Percentiles rank a stretch among this genome's conserved stretches.
Evolutionary conservation across 129 eudicot species (phyloP).

Genomic region (Flaveria brownii): DNA sequence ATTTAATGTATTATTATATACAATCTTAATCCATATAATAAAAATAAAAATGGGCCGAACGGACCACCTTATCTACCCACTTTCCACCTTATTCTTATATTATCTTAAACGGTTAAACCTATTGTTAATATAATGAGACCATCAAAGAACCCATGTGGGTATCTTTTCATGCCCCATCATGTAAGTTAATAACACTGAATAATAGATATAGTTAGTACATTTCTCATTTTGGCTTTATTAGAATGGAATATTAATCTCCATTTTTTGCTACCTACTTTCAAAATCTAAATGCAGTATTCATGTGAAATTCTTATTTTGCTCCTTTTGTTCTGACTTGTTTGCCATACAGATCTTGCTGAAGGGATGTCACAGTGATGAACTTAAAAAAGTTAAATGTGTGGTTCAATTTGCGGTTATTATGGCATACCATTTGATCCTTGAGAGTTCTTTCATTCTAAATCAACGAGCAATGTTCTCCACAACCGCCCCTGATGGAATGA

Average conservation of each 20-base stretch:
- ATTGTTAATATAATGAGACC: not conserved
- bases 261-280: not conserved
- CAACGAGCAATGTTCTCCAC: constrained; percentile 84
- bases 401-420: constrained; percentile 76
- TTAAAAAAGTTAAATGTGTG: constrained; percentile 75
- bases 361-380: constrained; percentile 74
- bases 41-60: not conserved
- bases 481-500: constrained; percentile 42
- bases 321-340: constrained; percentile 10
- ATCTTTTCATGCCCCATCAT: not conserved
- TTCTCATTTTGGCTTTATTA: constrained; percentile 1
- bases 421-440: constrained; percentile 92
- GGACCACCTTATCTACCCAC: not conserved
- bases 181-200: not conserved
- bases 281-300: not conserved
- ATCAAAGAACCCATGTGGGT: not conserved
- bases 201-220: not conserved
- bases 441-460: constrained; percentile 82
- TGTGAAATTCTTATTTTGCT: not conserved
- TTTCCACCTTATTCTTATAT: not conserved
- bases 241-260: not conserved
- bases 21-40: not conserved
- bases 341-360: constrained; percentile 77
- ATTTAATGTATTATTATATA: not conserved
- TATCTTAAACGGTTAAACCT: not conserved